A percentile compares a stretch with the other conserved stretches of the same genome.
Evolutionary conservation across 352 stramenopile species (phyloP).

Genomic region (Globisporangium paddicum): DNA sequence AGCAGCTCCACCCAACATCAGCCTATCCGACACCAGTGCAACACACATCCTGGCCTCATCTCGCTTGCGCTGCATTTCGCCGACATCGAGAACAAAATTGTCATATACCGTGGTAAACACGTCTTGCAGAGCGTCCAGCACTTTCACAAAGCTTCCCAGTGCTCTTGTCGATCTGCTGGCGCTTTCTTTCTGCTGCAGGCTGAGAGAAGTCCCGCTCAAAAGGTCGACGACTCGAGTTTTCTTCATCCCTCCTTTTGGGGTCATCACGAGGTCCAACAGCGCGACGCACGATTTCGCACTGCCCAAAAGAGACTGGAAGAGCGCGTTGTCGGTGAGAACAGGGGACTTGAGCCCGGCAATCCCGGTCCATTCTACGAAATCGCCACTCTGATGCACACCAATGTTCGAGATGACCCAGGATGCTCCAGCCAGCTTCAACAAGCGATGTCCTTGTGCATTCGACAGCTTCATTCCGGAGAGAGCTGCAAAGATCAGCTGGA

Average conservation of each 20-base stretch:
- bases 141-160: constrained; percentile 15
- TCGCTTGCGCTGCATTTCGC: constrained; percentile 10
- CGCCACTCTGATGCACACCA: not conserved
- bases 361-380: not conserved
- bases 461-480: constrained; percentile 47
- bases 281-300: constrained; percentile 17
- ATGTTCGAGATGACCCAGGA: constrained; percentile 32
- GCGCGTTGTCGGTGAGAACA: constrained; percentile 7
- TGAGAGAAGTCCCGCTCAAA: constrained; percentile 4
- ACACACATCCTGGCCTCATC: constrained; percentile 4
- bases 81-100: constrained; percentile 28
- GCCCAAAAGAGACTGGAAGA: constrained; percentile 19
- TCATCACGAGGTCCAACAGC: constrained; percentile 41
- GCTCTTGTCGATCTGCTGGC: not conserved
- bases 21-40: not conserved
- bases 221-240: constrained; percentile 25
- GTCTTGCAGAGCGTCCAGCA: constrained; percentile 21
- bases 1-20: not conserved
- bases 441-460: constrained; percentile 47
- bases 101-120: constrained; percentile 26
- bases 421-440: constrained; percentile 44
- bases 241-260: constrained; percentile 50
- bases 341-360: not conserved
- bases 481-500: constrained; percentile 10
- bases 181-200: constrained; percentile 5